Base-by-base conservation (phyloP, 225 moss, liverwort and hornwort species). In the Marchantia polymorpha region DNA sequence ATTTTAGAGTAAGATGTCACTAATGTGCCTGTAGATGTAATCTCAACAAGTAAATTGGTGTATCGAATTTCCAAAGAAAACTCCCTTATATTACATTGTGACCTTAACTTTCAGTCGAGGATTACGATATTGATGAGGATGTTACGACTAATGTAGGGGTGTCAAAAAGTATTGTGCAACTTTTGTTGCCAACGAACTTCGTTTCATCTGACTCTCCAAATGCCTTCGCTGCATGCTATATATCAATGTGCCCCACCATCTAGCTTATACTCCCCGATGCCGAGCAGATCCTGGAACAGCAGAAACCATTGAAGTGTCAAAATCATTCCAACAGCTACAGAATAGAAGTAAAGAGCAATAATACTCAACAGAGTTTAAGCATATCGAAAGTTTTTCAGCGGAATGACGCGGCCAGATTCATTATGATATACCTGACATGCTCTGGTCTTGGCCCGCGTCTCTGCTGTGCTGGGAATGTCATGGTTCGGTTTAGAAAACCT, bases 381-480 rank as follows among this genome's bases (percentile, higher is more conserved):
- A 46, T 50, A 11, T 22, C 23, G 13, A 49, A 49, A 71, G 10
- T 71, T 16, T 0, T 12, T 22, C 10, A 1, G 22, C 0, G n/a
- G 47, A 17, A 50, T 2, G 39, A 39, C 39, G 39, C 39, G 39
- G 39, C 39, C 39, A 39, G 39, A 39, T 39, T 39, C 5, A 39
- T 2, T 2, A 2, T 17, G 10, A 6, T 31, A 79, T 70, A 90
- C 89, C 83, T 90, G 89, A 75, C 89, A 90, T 65, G 89, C 89
- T 61, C 89, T 77, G 55, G 76, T 90, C 80, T 90, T 90, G 30
- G 89, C 87, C 64, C 89, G 75, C n/a, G 89, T 90, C 82, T 87
- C 89, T 48, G 89, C 89, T 69, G 89, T 90, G 64, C 87, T 87
- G 2, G 89, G 89, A 79, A 90, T 90, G 67, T 90, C 89, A 67